Evolutionary conservation across 2,329 filamentous ascomycete species (phyloP).

Genomic region (Cadophora sp.): DNA sequence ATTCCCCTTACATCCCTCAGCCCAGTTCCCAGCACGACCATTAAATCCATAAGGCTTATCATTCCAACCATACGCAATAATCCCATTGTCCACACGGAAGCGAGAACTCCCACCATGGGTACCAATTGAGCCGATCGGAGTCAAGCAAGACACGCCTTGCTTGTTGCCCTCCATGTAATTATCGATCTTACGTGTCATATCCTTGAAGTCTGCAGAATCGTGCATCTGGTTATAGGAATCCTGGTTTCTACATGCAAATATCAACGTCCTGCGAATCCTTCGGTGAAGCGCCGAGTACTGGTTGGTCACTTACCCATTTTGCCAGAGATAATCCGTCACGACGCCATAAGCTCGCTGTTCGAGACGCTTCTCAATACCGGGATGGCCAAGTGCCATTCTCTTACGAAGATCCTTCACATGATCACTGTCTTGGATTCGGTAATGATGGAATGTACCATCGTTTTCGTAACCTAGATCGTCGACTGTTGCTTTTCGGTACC

Average conservation of each 20-base stretch:
- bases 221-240: constrained; percentile 5
- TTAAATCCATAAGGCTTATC: constrained; percentile 2
- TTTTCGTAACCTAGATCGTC: constrained; percentile 12
- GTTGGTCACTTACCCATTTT: not conserved
- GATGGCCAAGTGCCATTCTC: constrained; percentile 2
- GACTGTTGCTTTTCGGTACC: constrained; percentile 6
- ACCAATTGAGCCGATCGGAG: constrained; percentile 2
- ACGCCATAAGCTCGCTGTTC: not conserved
- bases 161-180: constrained; percentile 14
- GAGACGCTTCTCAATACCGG: constrained; percentile 8
- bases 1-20: constrained; percentile 3
- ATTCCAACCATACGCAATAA: constrained; percentile 12
- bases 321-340: constrained; percentile 10
- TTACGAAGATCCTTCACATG: constrained; percentile 3
- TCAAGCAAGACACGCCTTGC: constrained; percentile 6
- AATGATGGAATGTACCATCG: constrained; percentile 14
- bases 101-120: not conserved
- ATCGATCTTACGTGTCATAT: constrained; percentile 9
- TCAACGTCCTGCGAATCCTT: too few relatives aligned
- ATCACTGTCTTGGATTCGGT: constrained; percentile 8
- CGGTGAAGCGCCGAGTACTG: not conserved
- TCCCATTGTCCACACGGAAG: constrained; percentile 3
- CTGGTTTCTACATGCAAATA: not conserved
- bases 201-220: constrained; percentile 13
- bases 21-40: not conserved